Evolutionary conservation across 352 stramenopile species (phyloP).

Genomic region (Thalassiosira exigua): DNA sequence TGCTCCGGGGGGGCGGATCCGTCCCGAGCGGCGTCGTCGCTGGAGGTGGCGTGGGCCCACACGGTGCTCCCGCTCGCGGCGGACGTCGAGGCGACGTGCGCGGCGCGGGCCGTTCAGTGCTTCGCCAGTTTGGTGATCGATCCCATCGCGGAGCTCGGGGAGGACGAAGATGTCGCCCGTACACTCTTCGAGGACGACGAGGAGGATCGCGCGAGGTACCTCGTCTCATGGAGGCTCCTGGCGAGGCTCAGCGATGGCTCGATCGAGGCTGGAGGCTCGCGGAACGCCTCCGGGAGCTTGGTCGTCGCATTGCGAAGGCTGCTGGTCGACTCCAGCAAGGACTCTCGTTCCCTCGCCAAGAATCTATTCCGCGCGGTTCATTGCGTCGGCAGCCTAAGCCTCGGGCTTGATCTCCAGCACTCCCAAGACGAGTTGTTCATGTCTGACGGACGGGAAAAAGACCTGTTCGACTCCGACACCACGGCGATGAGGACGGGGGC

Average conservation of each 20-base stretch:
- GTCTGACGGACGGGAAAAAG: constrained; percentile 20
- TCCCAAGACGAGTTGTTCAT: constrained; percentile 33
- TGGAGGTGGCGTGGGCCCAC: constrained; percentile 75
- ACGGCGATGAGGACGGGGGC: constrained; percentile 46
- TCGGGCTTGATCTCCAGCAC: constrained; percentile 38
- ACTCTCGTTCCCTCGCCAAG: constrained; percentile 53
- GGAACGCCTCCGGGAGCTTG: constrained; percentile 62
- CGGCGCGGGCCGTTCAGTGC: constrained; percentile 65
- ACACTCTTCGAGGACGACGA: constrained; percentile 14
- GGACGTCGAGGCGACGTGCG: constrained; percentile 68
- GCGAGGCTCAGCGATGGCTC: constrained; percentile 58
- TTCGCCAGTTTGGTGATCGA: constrained; percentile 71
- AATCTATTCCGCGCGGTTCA: constrained; percentile 55
- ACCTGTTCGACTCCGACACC: constrained; percentile 40
- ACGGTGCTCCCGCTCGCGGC: constrained; percentile 78
- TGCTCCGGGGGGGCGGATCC: not conserved
- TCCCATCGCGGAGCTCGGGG: constrained; percentile 63
- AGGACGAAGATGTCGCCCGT: constrained; percentile 24
- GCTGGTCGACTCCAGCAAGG: constrained; percentile 50
- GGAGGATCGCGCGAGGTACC: constrained; percentile 25
- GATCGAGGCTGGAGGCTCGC: constrained; percentile 56
- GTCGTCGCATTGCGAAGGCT: constrained; percentile 65
- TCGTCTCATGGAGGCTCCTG: constrained; percentile 75
- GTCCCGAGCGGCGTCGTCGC: constrained; percentile 12
- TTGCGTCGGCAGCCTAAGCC: constrained; percentile 25